Conservation (phyloP, 2,329 filamentous ascomycete species). For the Periconia sp. region DNA sequence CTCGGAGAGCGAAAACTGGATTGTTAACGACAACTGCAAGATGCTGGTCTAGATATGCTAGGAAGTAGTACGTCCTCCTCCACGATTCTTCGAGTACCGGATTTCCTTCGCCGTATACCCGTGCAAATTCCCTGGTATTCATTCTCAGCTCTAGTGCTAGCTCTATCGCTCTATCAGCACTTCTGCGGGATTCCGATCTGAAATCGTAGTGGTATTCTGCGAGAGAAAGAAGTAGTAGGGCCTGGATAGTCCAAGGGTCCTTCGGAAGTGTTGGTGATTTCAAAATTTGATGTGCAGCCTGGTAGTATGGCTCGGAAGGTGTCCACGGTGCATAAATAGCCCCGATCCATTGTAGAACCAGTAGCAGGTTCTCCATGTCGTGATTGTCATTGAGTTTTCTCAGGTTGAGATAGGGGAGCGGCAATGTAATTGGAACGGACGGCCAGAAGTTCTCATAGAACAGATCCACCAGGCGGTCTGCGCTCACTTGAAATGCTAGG, state of each 20-base stretch:
- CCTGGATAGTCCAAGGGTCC: slow-evolving; percentile 69
- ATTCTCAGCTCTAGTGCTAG: slow-evolving; percentile 79
- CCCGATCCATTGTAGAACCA: slow-evolving; percentile 39
- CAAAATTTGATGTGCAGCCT: slow-evolving; percentile 27
- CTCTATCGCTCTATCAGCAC: slow-evolving; percentile 69
- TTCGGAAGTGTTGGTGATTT: slow-evolving; percentile 19
- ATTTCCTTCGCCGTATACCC: slow-evolving; percentile 66
- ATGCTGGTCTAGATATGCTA: slow-evolving; percentile 79
- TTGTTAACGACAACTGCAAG: slow-evolving; percentile 77
- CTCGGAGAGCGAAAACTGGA: slow-evolving; percentile 70
- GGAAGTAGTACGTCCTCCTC: slow-evolving; percentile 86
- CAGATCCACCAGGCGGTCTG: slow-evolving; percentile 35
- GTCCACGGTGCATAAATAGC: slow-evolving; percentile 42
- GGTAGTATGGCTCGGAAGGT: slow-evolving; percentile 32
- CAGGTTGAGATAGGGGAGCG: slow-evolving; percentile 47
- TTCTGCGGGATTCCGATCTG: slow-evolving; percentile 69
- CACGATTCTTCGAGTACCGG: slow-evolving; percentile 79
- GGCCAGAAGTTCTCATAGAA: slow-evolving; percentile 57
- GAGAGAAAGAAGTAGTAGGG: slow-evolving; percentile 76
- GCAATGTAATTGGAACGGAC: slow-evolving; percentile 61
- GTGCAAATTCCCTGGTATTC: slow-evolving; percentile 72
- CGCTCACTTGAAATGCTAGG: slow-evolving; percentile 31
- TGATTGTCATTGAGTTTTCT: slow-evolving; percentile 23
- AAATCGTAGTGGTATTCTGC: slow-evolving; percentile 79
- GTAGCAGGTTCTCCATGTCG: slow-evolving; percentile 27